A percentile compares a stretch with the other conserved stretches of the same genome.
phyloP scores from a whole-genome alignment of 371 early-diverging fungal species.

The Mortierella sp. region DNA sequence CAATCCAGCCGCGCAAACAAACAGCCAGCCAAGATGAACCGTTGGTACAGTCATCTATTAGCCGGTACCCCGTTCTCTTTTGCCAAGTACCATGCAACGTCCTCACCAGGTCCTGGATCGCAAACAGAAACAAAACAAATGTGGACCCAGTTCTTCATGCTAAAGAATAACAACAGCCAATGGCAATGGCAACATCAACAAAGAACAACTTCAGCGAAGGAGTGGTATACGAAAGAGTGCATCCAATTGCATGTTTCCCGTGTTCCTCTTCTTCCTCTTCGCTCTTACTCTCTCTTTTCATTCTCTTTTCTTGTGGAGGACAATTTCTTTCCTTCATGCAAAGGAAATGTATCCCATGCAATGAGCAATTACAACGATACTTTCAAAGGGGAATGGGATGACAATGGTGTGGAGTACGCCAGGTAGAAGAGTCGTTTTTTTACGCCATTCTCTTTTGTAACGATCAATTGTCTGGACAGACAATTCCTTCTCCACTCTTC shows the following conservation, averaged over 20 bases:
- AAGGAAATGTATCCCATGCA: not conserved
- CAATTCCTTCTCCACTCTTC: not conserved
- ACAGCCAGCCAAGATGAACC: too few species aligned
- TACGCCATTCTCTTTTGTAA: not conserved
- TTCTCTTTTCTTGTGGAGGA: not conserved
- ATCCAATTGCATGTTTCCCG: not conserved
- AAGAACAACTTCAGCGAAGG: not conserved
- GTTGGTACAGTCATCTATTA: not conserved
- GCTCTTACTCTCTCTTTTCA: not conserved
- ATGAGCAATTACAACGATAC: not conserved
- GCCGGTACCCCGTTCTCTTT: not conserved
- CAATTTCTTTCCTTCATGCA: not conserved
- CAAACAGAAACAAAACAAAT: not conserved
- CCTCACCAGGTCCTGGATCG: not conserved
- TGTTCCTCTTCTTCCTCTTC: not conserved
- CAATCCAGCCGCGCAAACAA: not conserved
- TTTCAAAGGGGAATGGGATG: not conserved
- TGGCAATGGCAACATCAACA: not conserved
- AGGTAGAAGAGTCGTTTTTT: not conserved
- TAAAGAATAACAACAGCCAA: not conserved
- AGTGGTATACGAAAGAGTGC: not conserved
- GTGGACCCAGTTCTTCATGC: not conserved
- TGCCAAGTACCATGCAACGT: not conserved
- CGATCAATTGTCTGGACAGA: not conserved
- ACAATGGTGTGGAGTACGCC: not conserved